Evolutionary conservation across 2,329 filamentous ascomycete genomes (phyloP), one percentile per base, ranked within the genome.

Genomic region (Alternaria ethzedia): DNA sequence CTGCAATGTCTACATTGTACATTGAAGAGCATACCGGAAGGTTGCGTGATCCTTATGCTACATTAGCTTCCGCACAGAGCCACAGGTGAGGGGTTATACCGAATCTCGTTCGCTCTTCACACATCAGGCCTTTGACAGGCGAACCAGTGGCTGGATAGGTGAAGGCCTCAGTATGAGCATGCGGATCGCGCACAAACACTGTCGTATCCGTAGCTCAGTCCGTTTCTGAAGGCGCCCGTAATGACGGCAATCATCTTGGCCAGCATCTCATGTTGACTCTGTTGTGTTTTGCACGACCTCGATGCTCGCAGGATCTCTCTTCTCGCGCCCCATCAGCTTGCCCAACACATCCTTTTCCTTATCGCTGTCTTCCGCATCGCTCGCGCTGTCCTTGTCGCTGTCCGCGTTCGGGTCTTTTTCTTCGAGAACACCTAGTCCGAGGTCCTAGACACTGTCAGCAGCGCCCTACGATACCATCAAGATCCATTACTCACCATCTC

Each of bases 401-500:
- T 65, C 64, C 25, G 67, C 71, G 43, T 76, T 66, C 1, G 72
- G 68, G 44, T 79, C 75, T 61, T 80, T 73, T 61, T 80, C 76
- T 70, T 84, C 79, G 4, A 83, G 73, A 13, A 84, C 82, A n/a
- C 82, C 82, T 36, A 84, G 75, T 21, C 82, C 82, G n/a, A 84
- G 80, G 65, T 83, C 68, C 73, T 78, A 30, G 52, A 46, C 9
- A 51, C 20, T 20, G 68, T 72, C 41, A 73, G 59, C 23, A 58
- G 21, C 45, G 32, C 8, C 43, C 17, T 30, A 8, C 21, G 20
- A 15, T 5, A 15, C 12, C 26, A 7, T 12, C 5, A 13, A 20
- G 32, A 12, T 25, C 41, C 44, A 36, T 4, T 26, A 54, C 75
- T 62, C 58, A 80, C 78, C 81, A 82, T 80, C 62, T 83, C 81